phyloP scores from a whole-genome alignment of 768 basidiomycete genomes.

The Boletus tomentosulus region DNA sequence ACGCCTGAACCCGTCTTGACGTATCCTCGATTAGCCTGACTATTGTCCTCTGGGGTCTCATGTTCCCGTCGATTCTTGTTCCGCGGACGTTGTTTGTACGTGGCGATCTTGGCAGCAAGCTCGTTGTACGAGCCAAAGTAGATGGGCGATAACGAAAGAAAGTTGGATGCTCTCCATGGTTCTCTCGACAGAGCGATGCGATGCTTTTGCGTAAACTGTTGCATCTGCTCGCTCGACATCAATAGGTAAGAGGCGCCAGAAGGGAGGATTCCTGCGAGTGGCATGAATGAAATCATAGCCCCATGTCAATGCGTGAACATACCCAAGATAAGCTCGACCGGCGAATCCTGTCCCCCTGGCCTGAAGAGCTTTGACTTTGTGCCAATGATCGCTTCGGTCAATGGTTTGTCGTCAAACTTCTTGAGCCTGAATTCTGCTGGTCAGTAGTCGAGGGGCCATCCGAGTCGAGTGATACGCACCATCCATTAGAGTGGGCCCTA shows the following conservation, averaged over 20 bases:
- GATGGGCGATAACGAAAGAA: slow-evolving; percentile 48
- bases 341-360: slow-evolving; percentile 19
- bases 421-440: slow-evolving; percentile 21
- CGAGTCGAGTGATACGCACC: slow-evolving; percentile 6
- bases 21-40: slow-evolving; percentile 41
- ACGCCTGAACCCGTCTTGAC: slow-evolving; percentile 15
- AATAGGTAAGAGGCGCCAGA: slow-evolving; percentile 45
- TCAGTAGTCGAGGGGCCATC: neutral
- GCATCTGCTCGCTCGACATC: slow-evolving; percentile 34
- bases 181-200: slow-evolving; percentile 12
- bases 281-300: neutral
- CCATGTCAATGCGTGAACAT: neutral
- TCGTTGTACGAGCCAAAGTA: slow-evolving; percentile 32
- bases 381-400: slow-evolving; percentile 28
- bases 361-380: slow-evolving; percentile 29
- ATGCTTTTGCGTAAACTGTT: slow-evolving; percentile 17
- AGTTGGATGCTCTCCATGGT: slow-evolving; percentile 22
- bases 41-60: slow-evolving; percentile 30
- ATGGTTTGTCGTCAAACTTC: slow-evolving; percentile 33
- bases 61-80: slow-evolving; percentile 28
- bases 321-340: slow-evolving; percentile 46
- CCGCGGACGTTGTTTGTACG: slow-evolving; percentile 36
- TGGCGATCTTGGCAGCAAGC: slow-evolving; percentile 36
- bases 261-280: slow-evolving; percentile 38
- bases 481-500: slow-evolving; percentile 28